These are phyloP conservation scores for Lachancea mirantina DNA, from an alignment of 805 yeast genomes.

Conservation along the genomic window DNA sequence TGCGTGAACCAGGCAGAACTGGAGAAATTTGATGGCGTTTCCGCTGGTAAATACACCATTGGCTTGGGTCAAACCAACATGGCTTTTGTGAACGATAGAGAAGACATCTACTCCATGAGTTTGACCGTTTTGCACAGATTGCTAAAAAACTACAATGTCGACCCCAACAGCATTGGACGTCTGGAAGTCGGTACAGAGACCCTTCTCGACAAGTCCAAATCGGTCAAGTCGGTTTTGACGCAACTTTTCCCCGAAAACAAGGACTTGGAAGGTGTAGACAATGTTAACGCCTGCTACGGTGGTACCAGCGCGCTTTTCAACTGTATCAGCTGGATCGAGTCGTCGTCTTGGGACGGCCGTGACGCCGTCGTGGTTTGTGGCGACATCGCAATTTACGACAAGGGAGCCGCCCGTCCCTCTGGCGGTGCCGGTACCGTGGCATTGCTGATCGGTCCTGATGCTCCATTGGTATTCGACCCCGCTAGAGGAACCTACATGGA, in stretches of 20 bases:
- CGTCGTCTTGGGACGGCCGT: slow-evolving; percentile 96
- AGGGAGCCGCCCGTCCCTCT: slow-evolving; percentile 98
- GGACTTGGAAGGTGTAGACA: slow-evolving; percentile 94
- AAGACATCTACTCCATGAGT: slow-evolving; percentile 92
- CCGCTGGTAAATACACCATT: slow-evolving; percentile 94
- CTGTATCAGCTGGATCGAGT: slow-evolving; percentile 92
- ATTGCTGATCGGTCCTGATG: slow-evolving; percentile 90
- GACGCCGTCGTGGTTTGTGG: slow-evolving; percentile 96
- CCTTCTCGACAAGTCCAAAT: slow-evolving; percentile 90
- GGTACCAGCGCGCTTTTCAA: slow-evolving; percentile 94
- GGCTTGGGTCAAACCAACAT: slow-evolving; percentile 98
- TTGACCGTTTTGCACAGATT: slow-evolving; percentile 78
- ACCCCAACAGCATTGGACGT: slow-evolving; percentile 77
- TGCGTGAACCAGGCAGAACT: slow-evolving; percentile 83
- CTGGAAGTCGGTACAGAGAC: slow-evolving; percentile 99
- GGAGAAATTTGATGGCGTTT: slow-evolving; percentile 76
- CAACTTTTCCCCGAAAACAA: slow-evolving; percentile 83
- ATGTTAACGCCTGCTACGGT: slow-evolving; percentile 96
- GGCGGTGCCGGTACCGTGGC: slow-evolving; percentile 99
- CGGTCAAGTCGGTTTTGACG: slow-evolving; percentile 92
- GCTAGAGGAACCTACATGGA: slow-evolving; percentile 91
- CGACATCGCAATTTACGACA: slow-evolving; percentile 94
- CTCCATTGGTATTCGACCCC: slow-evolving; percentile 88
- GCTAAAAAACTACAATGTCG: slow-evolving; percentile 74
- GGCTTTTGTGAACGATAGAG: slow-evolving; percentile 96